phyloP scores from a whole-genome alignment of 352 stramenopile genomes.

The Globisporangium apiculatum region DNA sequence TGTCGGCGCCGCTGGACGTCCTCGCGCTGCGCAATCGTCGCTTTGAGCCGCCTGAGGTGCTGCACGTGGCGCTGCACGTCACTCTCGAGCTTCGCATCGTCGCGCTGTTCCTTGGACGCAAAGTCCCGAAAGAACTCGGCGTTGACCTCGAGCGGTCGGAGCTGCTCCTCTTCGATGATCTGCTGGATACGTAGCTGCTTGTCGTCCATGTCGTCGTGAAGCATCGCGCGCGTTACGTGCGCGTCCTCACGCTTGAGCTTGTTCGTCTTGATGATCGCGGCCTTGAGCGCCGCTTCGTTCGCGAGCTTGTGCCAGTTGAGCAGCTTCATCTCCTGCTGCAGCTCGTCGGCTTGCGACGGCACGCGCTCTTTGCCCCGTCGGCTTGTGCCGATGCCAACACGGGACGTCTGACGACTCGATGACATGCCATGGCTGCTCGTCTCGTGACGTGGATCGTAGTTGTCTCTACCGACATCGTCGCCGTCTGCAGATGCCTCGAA shows the following conservation, averaged over 20 bases:
- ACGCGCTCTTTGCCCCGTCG: conserved; percentile 8
- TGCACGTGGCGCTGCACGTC: conserved; percentile 88
- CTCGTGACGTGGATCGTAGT: conserved; percentile 11
- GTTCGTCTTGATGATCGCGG: conserved; percentile 85
- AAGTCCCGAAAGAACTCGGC: conserved; percentile 86
- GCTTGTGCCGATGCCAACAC: conserved; percentile 1
- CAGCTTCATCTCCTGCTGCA: conserved; percentile 91
- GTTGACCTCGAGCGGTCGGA: conserved; percentile 86
- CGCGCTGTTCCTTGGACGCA: conserved; percentile 57
- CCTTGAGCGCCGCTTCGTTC: conserved; percentile 91
- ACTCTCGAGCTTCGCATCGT: conserved; percentile 63
- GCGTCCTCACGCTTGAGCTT: conserved; percentile 76
- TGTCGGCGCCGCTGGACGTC: conserved; percentile 49
- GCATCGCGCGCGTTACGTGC: conserved; percentile 35
- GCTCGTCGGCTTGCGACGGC: conserved; percentile 67
- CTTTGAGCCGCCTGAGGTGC: conserved; percentile 76
- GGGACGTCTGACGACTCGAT: conserved; percentile 5
- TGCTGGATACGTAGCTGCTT: conserved; percentile 86
- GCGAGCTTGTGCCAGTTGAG: conserved; percentile 94
- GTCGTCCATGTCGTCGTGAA: conserved; percentile 61
- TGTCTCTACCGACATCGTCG: not conserved
- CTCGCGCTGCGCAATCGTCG: conserved; percentile 52
- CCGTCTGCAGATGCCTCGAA: conserved; percentile 7
- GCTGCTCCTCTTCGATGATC: conserved; percentile 90
- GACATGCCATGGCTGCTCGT: conserved; percentile 1